Conservation (phyloP, 441 rosid genomes). For the Eruca vesicaria region DNA sequence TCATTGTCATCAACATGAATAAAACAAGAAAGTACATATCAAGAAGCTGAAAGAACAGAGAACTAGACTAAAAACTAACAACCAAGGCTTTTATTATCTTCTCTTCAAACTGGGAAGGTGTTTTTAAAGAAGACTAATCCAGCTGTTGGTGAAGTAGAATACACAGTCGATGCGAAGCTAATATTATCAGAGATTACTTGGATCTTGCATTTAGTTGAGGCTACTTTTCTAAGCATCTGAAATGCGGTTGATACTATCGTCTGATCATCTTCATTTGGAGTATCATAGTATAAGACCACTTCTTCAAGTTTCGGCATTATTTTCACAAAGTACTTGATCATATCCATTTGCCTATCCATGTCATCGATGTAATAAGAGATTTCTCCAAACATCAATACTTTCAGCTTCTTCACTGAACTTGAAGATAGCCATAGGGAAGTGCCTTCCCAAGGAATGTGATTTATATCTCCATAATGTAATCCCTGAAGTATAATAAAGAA, state of each 20-base stretch:
- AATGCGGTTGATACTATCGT: not conserved
- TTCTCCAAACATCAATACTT: slow-evolving; percentile 14
- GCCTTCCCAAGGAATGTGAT: slow-evolving; percentile 5
- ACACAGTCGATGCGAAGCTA: slow-evolving; percentile 1
- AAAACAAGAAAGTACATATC: no score
- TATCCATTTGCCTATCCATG: not conserved
- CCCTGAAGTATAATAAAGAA: not conserved
- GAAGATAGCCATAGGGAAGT: slow-evolving; percentile 8
- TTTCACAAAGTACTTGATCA: not conserved
- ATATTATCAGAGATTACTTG: slow-evolving; percentile 22
- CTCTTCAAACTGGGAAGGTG: not conserved
- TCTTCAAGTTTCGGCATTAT: not conserved
- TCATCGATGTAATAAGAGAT: not conserved
- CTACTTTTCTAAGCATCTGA: slow-evolving; percentile 4
- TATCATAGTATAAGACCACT: not conserved
- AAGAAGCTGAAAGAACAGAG: not conserved
- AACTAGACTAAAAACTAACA: not conserved
- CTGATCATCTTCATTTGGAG: not conserved
- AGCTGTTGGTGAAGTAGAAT: not conserved
- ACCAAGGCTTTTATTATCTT: not conserved
- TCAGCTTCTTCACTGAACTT: slow-evolving; percentile 15
- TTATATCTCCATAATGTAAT: slow-evolving; percentile 10
- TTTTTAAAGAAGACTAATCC: not conserved
- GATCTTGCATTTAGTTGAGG: slow-evolving; percentile 27
- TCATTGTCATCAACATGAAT: not conserved